Base-by-base conservation (phyloP, 495 filamentous ascomycete genomes). In the Penicillium robsamsonii region DNA sequence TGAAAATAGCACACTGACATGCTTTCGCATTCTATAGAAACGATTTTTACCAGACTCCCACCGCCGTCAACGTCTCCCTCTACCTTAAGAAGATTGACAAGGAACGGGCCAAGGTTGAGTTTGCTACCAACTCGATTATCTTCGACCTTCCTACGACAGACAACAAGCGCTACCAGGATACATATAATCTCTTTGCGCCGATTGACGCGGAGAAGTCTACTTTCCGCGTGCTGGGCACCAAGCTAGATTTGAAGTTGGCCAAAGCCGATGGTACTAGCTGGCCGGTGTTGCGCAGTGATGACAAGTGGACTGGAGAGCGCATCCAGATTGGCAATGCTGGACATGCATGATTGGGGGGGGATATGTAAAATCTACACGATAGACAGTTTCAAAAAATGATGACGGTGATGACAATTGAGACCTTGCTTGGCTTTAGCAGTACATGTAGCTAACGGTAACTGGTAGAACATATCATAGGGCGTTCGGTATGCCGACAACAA, bases 61-160 rank as follows among this genome's bases (percentile, higher is more conserved):
- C 82, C 8, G 82, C 88, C 18, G 89, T 96, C 41, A 96, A 95
- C 60, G 91, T 90, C 8, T 94, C 90, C 17, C 85, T 97, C 53
- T 98, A 94, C 75, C 81, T 97, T 33, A 98, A 97, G 80, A 98
- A 96, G 76, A 96, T 98, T 62, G 85, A 96, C 66, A 94, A 91
- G 72, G 80, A 83, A 17, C 81, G 73, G 6, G 88, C 91, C 37
- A 84, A 76, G 55, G 82, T 97, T 10, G 72, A 80, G 13, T 92
- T 97, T 68, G 62, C 75, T 37, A 56, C 77, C 18, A 77, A 78
- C 37, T 69, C 78, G 4, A 68, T 97, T 45, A 73, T 77, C 9
- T 77, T 98, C 15, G 91, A 97, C 66, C 81, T 97, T 18, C 84
- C 82, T 13, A 98, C 96, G 33, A 81, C 82, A 20, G 93, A 95